phyloP scores from a whole-genome alignment of 352 stramenopile species.

The Thalassiosira delicatula region DNA sequence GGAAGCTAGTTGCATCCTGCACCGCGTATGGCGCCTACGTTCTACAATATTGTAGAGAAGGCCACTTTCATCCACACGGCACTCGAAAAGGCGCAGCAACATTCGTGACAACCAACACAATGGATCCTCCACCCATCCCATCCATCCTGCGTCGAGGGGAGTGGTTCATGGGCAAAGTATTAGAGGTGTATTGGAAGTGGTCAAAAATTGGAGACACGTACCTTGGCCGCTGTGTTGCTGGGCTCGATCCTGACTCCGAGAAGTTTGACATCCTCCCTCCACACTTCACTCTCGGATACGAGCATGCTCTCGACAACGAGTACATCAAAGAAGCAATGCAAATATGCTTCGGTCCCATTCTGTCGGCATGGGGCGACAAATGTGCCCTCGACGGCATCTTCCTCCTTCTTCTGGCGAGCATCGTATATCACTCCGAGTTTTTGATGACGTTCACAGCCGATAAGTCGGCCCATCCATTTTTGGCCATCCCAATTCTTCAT shows the following conservation, averaged over 20 bases:
- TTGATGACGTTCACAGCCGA: slow-evolving; percentile 8
- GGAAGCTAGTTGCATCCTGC: slow-evolving; percentile 27
- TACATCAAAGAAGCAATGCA: slow-evolving; percentile 28
- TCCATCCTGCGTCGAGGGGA: slow-evolving; percentile 42
- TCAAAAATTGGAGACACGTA: slow-evolving; percentile 44
- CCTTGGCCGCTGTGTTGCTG: slow-evolving; percentile 40
- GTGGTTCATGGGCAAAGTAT: slow-evolving; percentile 45
- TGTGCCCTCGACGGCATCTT: slow-evolving; percentile 13
- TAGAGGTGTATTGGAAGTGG: slow-evolving; percentile 59
- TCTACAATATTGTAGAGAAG: no score
- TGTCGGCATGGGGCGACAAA: not conserved
- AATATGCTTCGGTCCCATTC: slow-evolving; percentile 29
- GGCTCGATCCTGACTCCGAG: slow-evolving; percentile 31
- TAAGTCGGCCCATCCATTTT: slow-evolving; percentile 19
- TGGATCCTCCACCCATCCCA: slow-evolving; percentile 42
- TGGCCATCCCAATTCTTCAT: slow-evolving; percentile 16
- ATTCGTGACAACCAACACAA: slow-evolving; percentile 37
- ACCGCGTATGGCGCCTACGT: no score
- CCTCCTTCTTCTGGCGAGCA: slow-evolving; percentile 35
- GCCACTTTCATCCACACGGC: slow-evolving; percentile 48
- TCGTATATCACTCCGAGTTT: slow-evolving; percentile 48
- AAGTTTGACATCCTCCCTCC: slow-evolving; percentile 47
- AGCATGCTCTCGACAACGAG: slow-evolving; percentile 23
- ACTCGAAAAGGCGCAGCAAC: slow-evolving; percentile 47
- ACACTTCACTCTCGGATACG: slow-evolving; percentile 43